phyloP scores from a whole-genome alignment of 495 filamentous ascomycete species.

The Aspergillus biplanus region DNA sequence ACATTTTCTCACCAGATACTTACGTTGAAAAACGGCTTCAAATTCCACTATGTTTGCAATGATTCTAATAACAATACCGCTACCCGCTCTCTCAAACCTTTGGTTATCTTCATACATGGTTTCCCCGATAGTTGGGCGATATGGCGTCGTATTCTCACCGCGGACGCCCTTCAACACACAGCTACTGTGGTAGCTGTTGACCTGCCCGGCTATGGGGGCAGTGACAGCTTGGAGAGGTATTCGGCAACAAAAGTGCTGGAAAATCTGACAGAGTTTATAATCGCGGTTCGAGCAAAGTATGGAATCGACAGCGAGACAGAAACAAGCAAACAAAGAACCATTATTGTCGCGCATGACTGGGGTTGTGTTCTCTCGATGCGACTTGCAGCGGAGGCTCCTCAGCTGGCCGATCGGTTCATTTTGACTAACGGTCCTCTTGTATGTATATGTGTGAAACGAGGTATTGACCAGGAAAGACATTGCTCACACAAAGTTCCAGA shows the following conservation, averaged over 20 bases:
- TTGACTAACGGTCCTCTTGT: conserved; percentile 54
- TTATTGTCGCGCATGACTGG: conserved; percentile 62
- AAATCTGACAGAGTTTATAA: conserved; percentile 52
- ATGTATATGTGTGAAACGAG: conserved; percentile 23
- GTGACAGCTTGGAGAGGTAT: conserved; percentile 50
- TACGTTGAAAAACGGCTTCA: conserved; percentile 49
- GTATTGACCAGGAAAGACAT: background rate
- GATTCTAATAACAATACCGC: conserved; percentile 27
- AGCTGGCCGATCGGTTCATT: conserved; percentile 57
- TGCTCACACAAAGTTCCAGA: conserved; percentile 29
- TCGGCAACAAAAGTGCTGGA: conserved; percentile 53
- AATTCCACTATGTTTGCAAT: conserved; percentile 58
- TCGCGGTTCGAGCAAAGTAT: conserved; percentile 50
- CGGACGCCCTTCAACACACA: conserved; percentile 33
- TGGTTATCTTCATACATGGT: conserved; percentile 61
- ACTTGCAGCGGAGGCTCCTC: conserved; percentile 57
- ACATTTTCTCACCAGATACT: conserved; percentile 52
- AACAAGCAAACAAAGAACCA: conserved; percentile 38
- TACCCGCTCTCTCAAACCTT: conserved; percentile 25
- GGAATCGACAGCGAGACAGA: conserved; percentile 37
- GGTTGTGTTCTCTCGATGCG: conserved; percentile 55
- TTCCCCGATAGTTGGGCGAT: conserved; percentile 61
- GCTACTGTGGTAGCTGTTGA: conserved; percentile 55
- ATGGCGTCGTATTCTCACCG: conserved; percentile 49
- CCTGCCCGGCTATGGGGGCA: conserved; percentile 60